Evolutionary conservation across 169 alveolate species (phyloP).

Genomic region (Plasmodium cynomolgi): DNA sequence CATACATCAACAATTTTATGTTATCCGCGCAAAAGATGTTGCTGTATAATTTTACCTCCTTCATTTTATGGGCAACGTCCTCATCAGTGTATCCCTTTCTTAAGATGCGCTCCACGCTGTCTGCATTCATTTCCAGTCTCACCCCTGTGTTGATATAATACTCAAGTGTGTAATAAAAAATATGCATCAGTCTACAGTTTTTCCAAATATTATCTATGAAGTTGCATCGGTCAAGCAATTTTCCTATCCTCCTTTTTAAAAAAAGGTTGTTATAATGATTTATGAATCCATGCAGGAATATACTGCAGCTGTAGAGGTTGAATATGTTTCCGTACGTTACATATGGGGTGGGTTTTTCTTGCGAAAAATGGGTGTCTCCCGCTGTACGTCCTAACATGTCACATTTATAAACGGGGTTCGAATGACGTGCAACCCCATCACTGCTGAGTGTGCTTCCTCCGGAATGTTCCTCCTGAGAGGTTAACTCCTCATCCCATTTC

Average conservation of each 20-base stretch:
- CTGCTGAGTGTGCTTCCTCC: neutral
- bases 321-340: constrained; percentile 11
- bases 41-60: neutral
- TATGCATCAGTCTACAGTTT: constrained; percentile 36
- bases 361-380: neutral
- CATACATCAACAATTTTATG: constrained; percentile 14
- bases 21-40: constrained; percentile 12
- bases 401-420: neutral
- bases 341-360: neutral
- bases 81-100: neutral
- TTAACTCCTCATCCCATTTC: neutral
- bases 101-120: neutral
- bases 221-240: constrained; percentile 37
- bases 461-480: neutral
- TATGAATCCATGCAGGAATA: constrained; percentile 34
- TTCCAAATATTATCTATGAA: constrained; percentile 66
- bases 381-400: neutral
- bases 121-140: neutral
- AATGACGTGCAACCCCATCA: neutral
- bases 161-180: constrained; percentile 15
- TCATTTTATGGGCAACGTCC: neutral
- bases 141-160: constrained; percentile 6
- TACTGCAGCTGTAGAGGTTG: constrained; percentile 50
- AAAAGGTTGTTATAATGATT: constrained; percentile 43
- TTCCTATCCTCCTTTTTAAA: neutral